Conservation (phyloP, 495 filamentous ascomycete species). For the Antarctomyces pellizariae region DNA sequence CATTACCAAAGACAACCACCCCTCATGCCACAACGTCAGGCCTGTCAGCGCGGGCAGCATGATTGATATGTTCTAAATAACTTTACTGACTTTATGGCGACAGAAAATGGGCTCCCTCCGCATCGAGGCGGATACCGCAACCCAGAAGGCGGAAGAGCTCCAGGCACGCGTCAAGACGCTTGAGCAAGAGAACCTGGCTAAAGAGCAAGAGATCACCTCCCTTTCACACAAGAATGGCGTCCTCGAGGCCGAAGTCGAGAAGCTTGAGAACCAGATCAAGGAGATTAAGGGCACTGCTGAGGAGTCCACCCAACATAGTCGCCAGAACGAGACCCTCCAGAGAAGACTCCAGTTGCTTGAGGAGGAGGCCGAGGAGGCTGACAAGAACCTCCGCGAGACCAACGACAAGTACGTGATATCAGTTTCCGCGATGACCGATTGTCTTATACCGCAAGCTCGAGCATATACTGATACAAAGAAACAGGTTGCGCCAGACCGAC, state of each 20-base stretch:
- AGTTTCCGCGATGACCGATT: not conserved
- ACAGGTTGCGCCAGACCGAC: conserved; percentile 89
- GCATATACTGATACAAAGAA: too few species aligned
- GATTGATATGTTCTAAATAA: conserved; percentile 10
- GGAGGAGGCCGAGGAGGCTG: conserved; percentile 89
- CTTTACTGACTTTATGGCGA: conserved; percentile 3
- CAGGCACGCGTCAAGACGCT: conserved; percentile 64
- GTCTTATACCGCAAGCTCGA: too few species aligned
- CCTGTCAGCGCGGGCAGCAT: too few species aligned
- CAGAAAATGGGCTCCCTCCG: conserved; percentile 91
- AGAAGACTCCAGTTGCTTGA: conserved; percentile 85
- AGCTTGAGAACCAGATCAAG: conserved; percentile 53
- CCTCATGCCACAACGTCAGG: too few species aligned
- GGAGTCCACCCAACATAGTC: conserved; percentile 48
- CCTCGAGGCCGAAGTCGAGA: conserved; percentile 78
- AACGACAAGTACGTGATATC: conserved; percentile 91
- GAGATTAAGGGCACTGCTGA: conserved; percentile 57
- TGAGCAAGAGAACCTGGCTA: conserved; percentile 82
- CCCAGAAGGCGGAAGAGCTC: conserved; percentile 63
- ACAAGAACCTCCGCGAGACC: conserved; percentile 81
- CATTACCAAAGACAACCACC: too few species aligned
- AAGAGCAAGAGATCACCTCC: conserved; percentile 95
- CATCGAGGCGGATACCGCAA: conserved; percentile 66
- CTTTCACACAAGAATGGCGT: conserved; percentile 76
- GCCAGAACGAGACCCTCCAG: conserved; percentile 71